phyloP scores from a whole-genome alignment of 1,284 basidiomycete species.

The Phylloporus sp. region DNA sequence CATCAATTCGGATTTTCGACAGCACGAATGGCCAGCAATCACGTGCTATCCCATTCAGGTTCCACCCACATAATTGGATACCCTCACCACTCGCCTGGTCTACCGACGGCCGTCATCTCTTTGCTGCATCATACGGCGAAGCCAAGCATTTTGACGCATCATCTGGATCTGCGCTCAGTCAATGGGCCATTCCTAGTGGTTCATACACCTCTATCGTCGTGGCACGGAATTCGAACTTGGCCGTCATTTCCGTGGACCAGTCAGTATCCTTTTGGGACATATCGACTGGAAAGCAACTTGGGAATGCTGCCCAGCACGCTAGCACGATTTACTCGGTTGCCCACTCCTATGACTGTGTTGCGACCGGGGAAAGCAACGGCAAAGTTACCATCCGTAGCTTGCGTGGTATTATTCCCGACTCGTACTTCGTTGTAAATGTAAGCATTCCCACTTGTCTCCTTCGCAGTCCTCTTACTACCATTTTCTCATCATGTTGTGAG shows the following conservation, averaged over 20 bases:
- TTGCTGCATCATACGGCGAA: neutral
- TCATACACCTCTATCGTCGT: neutral
- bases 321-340: neutral
- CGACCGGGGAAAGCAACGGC: neutral
- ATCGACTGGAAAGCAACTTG: neutral
- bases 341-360: slow-evolving; percentile 5
- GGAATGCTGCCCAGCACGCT: neutral
- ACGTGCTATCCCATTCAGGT: neutral
- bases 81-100: neutral
- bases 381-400: neutral
- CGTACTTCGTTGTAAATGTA: neutral
- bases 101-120: neutral
- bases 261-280: slow-evolving; percentile 1
- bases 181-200: neutral
- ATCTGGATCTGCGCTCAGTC: neutral
- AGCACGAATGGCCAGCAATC: slow-evolving; percentile 1
- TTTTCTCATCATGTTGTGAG: neutral
- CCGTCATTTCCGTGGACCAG: neutral
- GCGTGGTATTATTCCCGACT: neutral
- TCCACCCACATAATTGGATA: no score
- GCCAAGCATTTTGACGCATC: neutral
- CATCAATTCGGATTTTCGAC: slow-evolving; percentile 1
- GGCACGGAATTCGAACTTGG: neutral
- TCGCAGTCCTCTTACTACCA: neutral
- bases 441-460: neutral